Base-by-base conservation (phyloP, 2,329 filamentous ascomycete species). In the Fusarium verticillioides region DNA sequence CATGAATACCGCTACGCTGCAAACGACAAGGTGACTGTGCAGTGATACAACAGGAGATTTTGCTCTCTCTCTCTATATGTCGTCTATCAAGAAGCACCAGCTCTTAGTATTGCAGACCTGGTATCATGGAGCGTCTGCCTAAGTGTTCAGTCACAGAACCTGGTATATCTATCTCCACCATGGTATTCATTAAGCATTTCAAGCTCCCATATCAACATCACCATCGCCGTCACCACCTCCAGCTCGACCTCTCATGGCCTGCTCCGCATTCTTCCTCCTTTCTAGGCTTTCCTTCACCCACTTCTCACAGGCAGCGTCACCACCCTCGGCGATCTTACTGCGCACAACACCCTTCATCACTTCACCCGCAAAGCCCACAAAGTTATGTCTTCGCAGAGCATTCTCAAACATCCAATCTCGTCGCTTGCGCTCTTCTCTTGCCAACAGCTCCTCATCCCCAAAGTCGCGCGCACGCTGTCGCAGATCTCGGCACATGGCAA, bases 401-500 rank as follows among this genome's bases (percentile, higher is more conserved):
- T 99, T 99, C 87, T 99, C 96, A 87, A 96, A 98, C 80, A 91
- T 89, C 96, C 96, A 99, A 73, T 92, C 93, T 65, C 87, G 87
- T 59, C 96, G 88, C 89, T 97, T 97, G 79, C 89, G 87, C 84
- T 96, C 90, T 87, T 98, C 95, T 60, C 92, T 87, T 74, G 90
- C 90, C 75, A 98, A 83, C 82, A 91, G 86, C 79, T 97, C 95
- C 47, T 84, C 81, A 83, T 99, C 96, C 50, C 95, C 95, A 73
- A 96, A 90, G 81, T 97, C 94, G 64, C 88, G 87, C 37, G 96
- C 96, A 54, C 90, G 87, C 50, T 93, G 85, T 47, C 96, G 88
- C 80, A 95, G 85, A 84, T 99, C 96, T 73, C 92, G 88, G 76
- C 96, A 94, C 88, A 97, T 95, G 49, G 96, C 96, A 81, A 99